phyloP scores from a whole-genome alignment of 768 basidiomycete species.

The Boletus sensibilis region DNA sequence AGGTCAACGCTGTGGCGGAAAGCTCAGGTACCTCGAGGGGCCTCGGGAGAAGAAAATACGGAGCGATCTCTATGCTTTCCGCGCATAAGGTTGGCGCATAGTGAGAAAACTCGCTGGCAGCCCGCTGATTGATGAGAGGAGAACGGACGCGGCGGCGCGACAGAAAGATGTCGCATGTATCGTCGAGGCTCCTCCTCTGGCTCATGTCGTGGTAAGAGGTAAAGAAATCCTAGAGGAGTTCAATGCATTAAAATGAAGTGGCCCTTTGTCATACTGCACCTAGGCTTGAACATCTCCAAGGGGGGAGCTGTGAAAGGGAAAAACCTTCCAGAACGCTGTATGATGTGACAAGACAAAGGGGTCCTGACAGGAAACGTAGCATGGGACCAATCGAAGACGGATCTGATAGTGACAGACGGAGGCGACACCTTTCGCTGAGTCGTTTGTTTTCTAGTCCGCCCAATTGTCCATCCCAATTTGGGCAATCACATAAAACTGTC shows the following conservation, averaged over 20 bases:
- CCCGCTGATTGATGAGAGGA: slow-evolving; percentile 2
- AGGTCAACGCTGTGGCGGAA: background rate
- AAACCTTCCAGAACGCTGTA: slow-evolving; percentile 5
- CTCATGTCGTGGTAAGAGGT: slow-evolving; percentile 25
- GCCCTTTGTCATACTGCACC: slow-evolving; percentile 19
- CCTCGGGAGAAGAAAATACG: slow-evolving; percentile 7
- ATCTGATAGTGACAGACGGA: slow-evolving; percentile 2
- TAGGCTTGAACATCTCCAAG: slow-evolving; percentile 10
- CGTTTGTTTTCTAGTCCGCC: slow-evolving; percentile 23
- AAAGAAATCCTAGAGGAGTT: slow-evolving; percentile 6
- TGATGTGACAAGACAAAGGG: slow-evolving; percentile 25
- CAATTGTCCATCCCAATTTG: slow-evolving; percentile 24
- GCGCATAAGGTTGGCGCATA: slow-evolving; percentile 1
- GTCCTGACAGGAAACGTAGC: slow-evolving; percentile 3
- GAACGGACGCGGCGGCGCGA: slow-evolving; percentile 20
- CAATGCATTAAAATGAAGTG: slow-evolving; percentile 6
- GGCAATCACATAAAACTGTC: slow-evolving; percentile 11
- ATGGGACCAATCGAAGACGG: slow-evolving; percentile 5
- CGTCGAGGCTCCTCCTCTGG: slow-evolving; percentile 31
- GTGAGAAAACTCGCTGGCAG: slow-evolving; percentile 11
- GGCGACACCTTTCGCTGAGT: slow-evolving; percentile 17
- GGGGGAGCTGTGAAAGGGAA: slow-evolving; percentile 18
- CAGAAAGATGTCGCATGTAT: slow-evolving; percentile 30
- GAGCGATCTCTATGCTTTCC: slow-evolving; percentile 11
- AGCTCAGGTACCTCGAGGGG: slow-evolving; percentile 6